Conservation (phyloP, 305 asterid species). For the Withania somnifera region DNA sequence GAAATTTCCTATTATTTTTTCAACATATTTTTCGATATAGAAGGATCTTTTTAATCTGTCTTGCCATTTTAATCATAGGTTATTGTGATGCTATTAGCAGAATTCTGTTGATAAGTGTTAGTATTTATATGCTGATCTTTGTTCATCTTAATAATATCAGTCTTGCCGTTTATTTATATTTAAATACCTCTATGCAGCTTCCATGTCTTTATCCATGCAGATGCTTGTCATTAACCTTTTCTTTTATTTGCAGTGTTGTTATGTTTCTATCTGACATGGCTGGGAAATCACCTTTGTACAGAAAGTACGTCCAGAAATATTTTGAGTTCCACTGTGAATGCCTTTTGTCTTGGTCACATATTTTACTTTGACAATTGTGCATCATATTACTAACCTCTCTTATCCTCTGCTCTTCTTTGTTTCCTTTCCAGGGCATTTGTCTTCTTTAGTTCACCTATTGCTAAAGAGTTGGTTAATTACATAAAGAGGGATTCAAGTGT, state of each 20-base stretch:
- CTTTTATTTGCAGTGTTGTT: slow-evolving; percentile 61
- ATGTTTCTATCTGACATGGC: slow-evolving; percentile 93
- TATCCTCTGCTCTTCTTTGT: slow-evolving; percentile 9
- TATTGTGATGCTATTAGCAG: not conserved
- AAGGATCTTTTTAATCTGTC: not conserved
- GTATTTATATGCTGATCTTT: not conserved
- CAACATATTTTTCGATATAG: not conserved
- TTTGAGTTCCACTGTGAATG: not conserved
- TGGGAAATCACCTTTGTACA: slow-evolving; percentile 85
- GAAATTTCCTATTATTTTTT: not conserved
- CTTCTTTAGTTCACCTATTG: slow-evolving; percentile 92
- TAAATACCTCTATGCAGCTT: not conserved
- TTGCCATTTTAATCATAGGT: not conserved
- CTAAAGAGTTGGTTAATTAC: slow-evolving; percentile 73
- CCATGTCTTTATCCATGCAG: not conserved
- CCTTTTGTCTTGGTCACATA: not conserved
- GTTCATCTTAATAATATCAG: not conserved
- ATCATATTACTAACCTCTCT: not conserved
- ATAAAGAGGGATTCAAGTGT: slow-evolving; percentile 81
- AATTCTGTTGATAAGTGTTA: not conserved
- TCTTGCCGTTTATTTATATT: not conserved
- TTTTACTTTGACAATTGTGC: not conserved
- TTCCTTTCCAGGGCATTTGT: slow-evolving; percentile 67
- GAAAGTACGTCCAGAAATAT: slow-evolving; percentile 51
- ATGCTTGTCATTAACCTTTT: slow-evolving; percentile 8